Conservation (phyloP, 1,139 yeast genomes). For the Geotrichum restrictum region DNA sequence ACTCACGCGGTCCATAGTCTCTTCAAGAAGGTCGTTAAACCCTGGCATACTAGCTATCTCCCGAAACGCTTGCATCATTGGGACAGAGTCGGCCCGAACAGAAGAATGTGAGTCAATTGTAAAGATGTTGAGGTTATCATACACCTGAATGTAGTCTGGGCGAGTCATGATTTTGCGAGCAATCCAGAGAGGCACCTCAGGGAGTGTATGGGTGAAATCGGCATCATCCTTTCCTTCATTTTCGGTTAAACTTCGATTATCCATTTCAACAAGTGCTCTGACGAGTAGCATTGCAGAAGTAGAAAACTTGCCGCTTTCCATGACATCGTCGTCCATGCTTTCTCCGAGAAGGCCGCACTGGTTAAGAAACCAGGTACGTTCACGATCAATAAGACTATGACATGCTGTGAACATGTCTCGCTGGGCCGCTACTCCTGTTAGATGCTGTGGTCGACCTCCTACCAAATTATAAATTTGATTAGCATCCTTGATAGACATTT, state of each 20-base stretch:
- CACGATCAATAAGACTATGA: conserved; percentile 68
- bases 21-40: conserved; percentile 63
- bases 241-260: conserved; percentile 37
- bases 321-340: conserved; percentile 84
- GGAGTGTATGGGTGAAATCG: conserved; percentile 51
- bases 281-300: conserved; percentile 72
- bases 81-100: conserved; percentile 77
- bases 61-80: conserved; percentile 86
- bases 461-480: conserved; percentile 61
- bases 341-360: conserved; percentile 76
- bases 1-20: conserved; percentile 66
- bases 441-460: conserved; percentile 83
- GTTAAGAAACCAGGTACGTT: conserved; percentile 80
- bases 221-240: conserved; percentile 29
- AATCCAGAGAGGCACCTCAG: conserved; percentile 76
- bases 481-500: conserved; percentile 43
- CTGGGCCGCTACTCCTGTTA: conserved; percentile 69
- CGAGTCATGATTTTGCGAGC: conserved; percentile 83
- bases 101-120: conserved; percentile 68
- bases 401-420: conserved; percentile 59
- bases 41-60: conserved; percentile 72
- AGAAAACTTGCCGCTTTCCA: conserved; percentile 79
- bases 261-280: conserved; percentile 70
- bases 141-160: conserved; percentile 70
- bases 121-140: conserved; percentile 72